These are phyloP conservation scores for Colletotrichum orbiculare DNA, from an alignment of 2,329 filamentous ascomycete genomes.

Conservation along the genomic window DNA sequence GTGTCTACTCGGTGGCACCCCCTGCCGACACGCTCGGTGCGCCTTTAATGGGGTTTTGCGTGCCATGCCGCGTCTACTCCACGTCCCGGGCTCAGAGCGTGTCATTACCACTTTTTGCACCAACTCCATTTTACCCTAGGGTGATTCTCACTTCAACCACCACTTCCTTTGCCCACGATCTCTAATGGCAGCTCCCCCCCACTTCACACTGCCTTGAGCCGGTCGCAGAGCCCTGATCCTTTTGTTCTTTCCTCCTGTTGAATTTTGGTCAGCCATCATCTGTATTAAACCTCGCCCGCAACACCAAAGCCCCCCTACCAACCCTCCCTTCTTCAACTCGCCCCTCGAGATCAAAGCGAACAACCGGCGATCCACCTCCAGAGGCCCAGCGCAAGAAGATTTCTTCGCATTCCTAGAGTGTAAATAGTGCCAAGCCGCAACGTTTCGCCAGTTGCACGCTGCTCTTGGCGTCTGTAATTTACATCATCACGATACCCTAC, in stretches of 20 bases:
- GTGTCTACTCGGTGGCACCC: neutral
- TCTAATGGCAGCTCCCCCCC: conserved; percentile 17
- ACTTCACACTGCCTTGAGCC: too few species aligned
- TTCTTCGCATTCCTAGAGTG: too few species aligned
- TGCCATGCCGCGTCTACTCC: conserved; percentile 26
- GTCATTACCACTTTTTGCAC: conserved; percentile 35
- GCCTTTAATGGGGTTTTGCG: conserved; percentile 29
- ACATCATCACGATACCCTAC: neutral
- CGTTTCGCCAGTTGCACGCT: too few species aligned
- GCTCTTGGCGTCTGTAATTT: neutral
- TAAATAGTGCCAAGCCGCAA: too few species aligned
- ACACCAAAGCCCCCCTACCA: neutral
- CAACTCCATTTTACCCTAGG: conserved; percentile 20
- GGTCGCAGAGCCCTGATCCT: too few species aligned
- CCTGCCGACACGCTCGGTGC: conserved; percentile 30
- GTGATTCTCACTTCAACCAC: conserved; percentile 14
- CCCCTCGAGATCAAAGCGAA: neutral
- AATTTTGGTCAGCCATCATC: too few species aligned
- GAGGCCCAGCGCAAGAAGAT: neutral
- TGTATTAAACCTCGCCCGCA: neutral
- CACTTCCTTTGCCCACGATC: neutral
- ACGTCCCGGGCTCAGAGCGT: conserved; percentile 20
- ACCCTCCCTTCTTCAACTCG: conserved; percentile 8
- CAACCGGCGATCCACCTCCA: conserved; percentile 3
- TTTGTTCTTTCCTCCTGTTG: too few species aligned